Evolutionary conservation across 148 eudicot species (phyloP).

Genomic region (Talinum fruticosum): DNA sequence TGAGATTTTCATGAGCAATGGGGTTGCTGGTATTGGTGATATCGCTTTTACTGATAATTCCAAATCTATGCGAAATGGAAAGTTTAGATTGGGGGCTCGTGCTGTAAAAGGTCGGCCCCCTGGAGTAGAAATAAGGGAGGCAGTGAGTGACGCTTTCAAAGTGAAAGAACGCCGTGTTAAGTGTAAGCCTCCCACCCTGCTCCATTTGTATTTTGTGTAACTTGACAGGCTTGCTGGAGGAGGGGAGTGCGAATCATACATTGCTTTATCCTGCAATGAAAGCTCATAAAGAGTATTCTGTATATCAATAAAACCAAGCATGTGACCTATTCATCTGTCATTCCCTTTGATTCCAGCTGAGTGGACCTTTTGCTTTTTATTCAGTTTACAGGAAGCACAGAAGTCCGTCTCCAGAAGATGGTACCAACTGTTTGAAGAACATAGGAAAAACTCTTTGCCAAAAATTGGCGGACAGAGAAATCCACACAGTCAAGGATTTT

Average conservation of each 20-base stretch:
- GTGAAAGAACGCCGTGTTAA: conserved; percentile 59
- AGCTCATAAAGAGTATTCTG: no score
- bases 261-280: no score
- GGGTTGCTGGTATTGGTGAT: conserved; percentile 36
- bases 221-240: background rate
- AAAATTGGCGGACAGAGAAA: background rate
- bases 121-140: conserved; percentile 39
- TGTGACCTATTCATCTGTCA: no score
- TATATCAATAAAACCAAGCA: no score
- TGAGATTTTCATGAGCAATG: conserved; percentile 29
- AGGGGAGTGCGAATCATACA: no score
- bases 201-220: background rate
- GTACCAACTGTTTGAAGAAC: conserved; percentile 22
- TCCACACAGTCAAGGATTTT: conserved; percentile 20
- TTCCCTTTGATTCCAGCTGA: background rate
- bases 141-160: conserved; percentile 43
- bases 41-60: conserved; percentile 55
- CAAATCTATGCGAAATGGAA: conserved; percentile 49
- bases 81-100: conserved; percentile 50
- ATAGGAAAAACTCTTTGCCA: conserved; percentile 19
- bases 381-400: conserved; percentile 30
- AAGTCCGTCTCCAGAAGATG: conserved; percentile 19
- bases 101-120: conserved; percentile 27
- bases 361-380: background rate
- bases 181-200: conserved; percentile 30